Base-by-base conservation (phyloP, 345 rosid genomes). In the Eucalyptus regnans region DNA sequence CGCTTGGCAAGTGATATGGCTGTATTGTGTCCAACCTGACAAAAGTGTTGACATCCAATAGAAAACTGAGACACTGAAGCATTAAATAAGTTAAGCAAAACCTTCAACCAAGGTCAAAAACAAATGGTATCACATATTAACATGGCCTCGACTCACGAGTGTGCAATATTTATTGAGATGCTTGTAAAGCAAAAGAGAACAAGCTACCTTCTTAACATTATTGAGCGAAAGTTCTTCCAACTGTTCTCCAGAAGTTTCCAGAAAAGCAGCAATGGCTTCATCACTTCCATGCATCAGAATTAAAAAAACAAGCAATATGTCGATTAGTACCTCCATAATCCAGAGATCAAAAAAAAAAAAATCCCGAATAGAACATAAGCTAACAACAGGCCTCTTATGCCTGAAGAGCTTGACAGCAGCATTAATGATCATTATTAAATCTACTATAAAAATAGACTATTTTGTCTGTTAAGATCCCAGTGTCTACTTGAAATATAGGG, bases 201-300 rank as follows among this genome's bases (percentile, higher is more conserved):
- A 31, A 83, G 48, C 37, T 93, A 96, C 99, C 97, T 95, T 92
- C 92, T 90, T 93, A 18, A 97, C 93, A 90, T 93, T 94, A 93
- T 96, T 97, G 87, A 98, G 94, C 7, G 96, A 93, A 88, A 95
- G 94, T 89, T 95, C 98, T 91, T 90, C 91, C 83, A 98, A 92
- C 80, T 79, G 66, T 93, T 94, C 92, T 87, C 98, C 97, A 71
- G 97, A 93, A 3, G 94, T 91, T 93, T 97, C 99, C 91, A 98
- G 56, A 91, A 94, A 98, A 88, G 99, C 98, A 92, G 98, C 99
- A 79, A 96, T 90, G 88, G 96, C 99, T 93, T 98, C 99, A 92
- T 98, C 99, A 90, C 99, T 97, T 92, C 50, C 87, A 87, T 84
- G 48, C 86, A 85, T 51, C 79, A 58, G 44, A 71, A 71, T 71